Percentiles rank a stretch among this genome's conserved stretches.
Evolutionary conservation across 441 rosid genomes (phyloP).

Genomic region (Macaranga tanarius): DNA sequence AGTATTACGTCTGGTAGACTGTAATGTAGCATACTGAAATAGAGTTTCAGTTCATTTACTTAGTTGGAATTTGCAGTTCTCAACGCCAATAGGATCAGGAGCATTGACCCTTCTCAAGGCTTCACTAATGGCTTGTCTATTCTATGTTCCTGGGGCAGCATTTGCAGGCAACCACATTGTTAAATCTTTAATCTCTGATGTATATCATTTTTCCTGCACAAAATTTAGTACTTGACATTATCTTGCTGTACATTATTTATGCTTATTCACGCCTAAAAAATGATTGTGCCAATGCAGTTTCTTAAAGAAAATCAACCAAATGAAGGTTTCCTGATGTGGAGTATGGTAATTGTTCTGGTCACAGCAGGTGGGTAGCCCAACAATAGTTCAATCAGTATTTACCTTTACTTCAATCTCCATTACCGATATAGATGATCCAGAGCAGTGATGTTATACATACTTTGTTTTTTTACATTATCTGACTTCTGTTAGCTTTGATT

Average conservation of each 20-base stretch:
- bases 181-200: conserved; percentile 28
- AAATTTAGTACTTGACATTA: neutral
- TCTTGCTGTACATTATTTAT: too few relatives aligned
- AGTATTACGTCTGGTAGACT: neutral
- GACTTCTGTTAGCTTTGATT: neutral
- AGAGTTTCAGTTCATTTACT: too few relatives aligned
- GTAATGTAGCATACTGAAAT: too few relatives aligned
- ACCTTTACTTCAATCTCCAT: too few relatives aligned
- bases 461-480: neutral
- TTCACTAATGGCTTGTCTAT: conserved; percentile 26
- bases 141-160: conserved; percentile 35
- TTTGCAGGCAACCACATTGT: conserved; percentile 27
- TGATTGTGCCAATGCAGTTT: conserved; percentile 21
- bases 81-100: conserved; percentile 32
- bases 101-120: conserved; percentile 29
- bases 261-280: too few relatives aligned
- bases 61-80: conserved; percentile 30
- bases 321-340: conserved; percentile 42
- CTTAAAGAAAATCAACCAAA: conserved; percentile 31
- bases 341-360: conserved; percentile 34
- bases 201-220: neutral
- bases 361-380: conserved; percentile 23
- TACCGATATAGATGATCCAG: too few relatives aligned
- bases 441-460: too few relatives aligned
- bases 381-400: too few relatives aligned